Conservation (phyloP, 352 stramenopile genomes). For the Phytophthora nicotianae region DNA sequence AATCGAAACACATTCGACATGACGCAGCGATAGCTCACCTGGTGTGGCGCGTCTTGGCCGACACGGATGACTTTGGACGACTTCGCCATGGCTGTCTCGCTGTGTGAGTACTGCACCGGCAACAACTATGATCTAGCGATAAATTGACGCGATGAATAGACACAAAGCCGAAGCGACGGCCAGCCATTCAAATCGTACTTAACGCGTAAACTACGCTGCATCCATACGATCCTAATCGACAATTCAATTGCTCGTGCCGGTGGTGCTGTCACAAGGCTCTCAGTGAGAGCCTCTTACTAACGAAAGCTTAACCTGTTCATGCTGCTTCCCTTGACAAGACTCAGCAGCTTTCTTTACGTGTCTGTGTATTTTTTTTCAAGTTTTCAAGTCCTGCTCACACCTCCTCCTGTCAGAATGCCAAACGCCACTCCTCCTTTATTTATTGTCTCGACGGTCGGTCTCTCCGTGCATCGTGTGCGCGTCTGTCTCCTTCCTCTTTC, state of each 20-base stretch:
- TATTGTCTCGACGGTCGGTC: constrained; percentile 28
- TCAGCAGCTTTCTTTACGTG: constrained; percentile 17
- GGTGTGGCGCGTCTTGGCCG: constrained; percentile 75
- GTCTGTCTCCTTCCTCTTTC: constrained; percentile 16
- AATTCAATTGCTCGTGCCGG: neutral
- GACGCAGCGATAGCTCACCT: constrained; percentile 41
- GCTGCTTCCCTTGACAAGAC: neutral
- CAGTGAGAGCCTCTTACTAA: no score
- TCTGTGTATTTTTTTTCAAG: constrained; percentile 37
- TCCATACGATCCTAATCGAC: neutral
- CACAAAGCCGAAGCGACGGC: constrained; percentile 34
- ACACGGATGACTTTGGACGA: constrained; percentile 77
- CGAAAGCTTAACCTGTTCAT: neutral
- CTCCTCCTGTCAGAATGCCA: constrained; percentile 20
- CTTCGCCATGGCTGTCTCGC: constrained; percentile 63
- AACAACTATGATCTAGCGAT: constrained; percentile 20
- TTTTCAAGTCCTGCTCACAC: constrained; percentile 28
- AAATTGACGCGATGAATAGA: constrained; percentile 15
- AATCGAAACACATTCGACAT: neutral
- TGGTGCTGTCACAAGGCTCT: constrained; percentile 5
- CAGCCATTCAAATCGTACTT: constrained; percentile 31
- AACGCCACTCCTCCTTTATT: constrained; percentile 35
- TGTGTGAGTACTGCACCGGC: constrained; percentile 8
- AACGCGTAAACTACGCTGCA: neutral
- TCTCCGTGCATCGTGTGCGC: constrained; percentile 21